Base-by-base conservation (phyloP, 176 grass and related monocot genomes). In the Avena insularis region DNA sequence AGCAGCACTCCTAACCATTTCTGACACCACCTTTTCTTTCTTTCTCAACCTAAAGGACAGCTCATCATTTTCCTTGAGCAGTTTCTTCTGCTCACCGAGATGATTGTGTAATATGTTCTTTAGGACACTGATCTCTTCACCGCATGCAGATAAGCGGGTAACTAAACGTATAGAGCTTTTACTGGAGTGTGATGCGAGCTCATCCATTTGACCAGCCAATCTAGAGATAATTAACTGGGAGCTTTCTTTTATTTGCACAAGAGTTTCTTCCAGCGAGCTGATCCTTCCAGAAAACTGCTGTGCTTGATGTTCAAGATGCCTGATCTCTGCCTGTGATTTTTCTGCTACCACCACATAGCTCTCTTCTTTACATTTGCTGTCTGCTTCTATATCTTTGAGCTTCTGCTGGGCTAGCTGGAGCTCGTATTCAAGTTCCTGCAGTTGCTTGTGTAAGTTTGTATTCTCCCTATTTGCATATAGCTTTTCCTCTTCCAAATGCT, bases 351-450 rank as follows among this genome's bases (percentile, higher is more conserved):
- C 87, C 23, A 84, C 69, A 59, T 86, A 86, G 48, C 27, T 84
- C 17, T 89, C 90, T 88, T 96, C 93, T 88, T 91, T 98, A 79
- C 82, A 82, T 78, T 82, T 94, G 70, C 89, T 85, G 67, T 95
- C 93, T 69, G 82, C 83, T 74, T 95, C 88, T 0, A 89, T 87
- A 54, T 91, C 60, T 88, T 90, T 89, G 59, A 98, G 87, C 58
- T 94, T 94, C 75, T 96, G 93, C 46, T 94, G 90, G 49, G 87
- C 82, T 40, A 98, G 56, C 54, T 93, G 83, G 56, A 93, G 79
- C 40, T 92, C 92, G 66, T 84, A 85, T 83, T 94, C 86, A 73
- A 91, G 78, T 60, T 88, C 80, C 85, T 94, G 84, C 77, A 95
- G 36, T 91, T 86, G 69, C 38, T 64, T 81, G 20, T 88, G 83